A percentile compares a stretch with the other conserved stretches of the same genome.
These are phyloP conservation scores for Lachnellula hyalina DNA, from an alignment of 2,329 filamentous ascomycete genomes.

Conservation along the genomic window DNA sequence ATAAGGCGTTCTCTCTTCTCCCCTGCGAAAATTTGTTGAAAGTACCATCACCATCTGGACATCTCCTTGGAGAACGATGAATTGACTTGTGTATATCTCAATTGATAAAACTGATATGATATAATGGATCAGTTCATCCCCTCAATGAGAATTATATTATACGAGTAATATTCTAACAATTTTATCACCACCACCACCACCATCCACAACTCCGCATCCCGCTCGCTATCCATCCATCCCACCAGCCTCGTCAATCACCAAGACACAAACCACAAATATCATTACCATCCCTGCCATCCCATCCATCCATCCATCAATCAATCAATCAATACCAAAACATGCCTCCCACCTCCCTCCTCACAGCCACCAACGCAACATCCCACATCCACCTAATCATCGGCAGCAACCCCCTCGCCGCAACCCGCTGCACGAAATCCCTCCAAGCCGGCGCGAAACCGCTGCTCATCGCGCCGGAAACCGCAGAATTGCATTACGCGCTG, in stretches of 20 bases:
- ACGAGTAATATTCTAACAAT: neutral
- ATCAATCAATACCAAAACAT: slow-evolving; percentile 7
- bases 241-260: neutral
- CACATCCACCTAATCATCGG: slow-evolving; percentile 84
- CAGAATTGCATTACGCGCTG: slow-evolving; percentile 52
- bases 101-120: neutral
- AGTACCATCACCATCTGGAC: neutral
- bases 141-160: neutral
- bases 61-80: neutral
- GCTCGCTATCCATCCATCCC: too few relatives aligned
- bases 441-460: slow-evolving; percentile 77
- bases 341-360: slow-evolving; percentile 51
- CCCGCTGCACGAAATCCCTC: slow-evolving; percentile 74
- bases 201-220: too few relatives aligned
- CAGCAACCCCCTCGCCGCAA: slow-evolving; percentile 78
- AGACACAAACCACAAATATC: neutral
- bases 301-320: too few relatives aligned
- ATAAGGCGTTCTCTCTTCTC: neutral
- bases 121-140: neutral
- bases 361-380: slow-evolving; percentile 62
- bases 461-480: slow-evolving; percentile 65
- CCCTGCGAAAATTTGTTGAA: neutral
- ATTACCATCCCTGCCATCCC: too few relatives aligned
- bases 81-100: neutral
- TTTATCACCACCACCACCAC: neutral